Evolutionary conservation across 2,329 filamentous ascomycete species (phyloP), one percentile per base, ranked within the genome.

Genomic region (Neurospora sp.): DNA sequence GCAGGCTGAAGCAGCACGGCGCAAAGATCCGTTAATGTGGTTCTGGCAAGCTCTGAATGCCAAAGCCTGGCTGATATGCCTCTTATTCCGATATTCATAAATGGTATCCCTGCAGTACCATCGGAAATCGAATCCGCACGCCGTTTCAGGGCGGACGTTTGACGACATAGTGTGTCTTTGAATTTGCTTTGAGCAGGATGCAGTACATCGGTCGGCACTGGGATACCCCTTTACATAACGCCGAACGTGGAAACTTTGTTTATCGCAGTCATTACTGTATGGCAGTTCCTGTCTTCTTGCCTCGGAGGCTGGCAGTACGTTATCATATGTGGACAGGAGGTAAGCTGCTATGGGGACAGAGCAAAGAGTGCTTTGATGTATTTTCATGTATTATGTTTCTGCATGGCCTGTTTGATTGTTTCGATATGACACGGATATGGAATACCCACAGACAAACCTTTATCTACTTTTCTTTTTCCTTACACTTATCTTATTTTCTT

Each of bases 1-100:
- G 83, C 80, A 83, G 87, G 69, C 84, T 90, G 74, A 89, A 89
- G 80, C 81, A 84, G 72, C 82, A 85, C 70, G 76, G 80, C n/a
- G 69, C 75, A 69, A 78, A 77, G 74, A 71, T 79, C 71, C 79
- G 79, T 72, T 79, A 81, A 76, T 83, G 74, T 62, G 52, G 23
- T 17, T 62, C 52, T 33, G 52, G 6, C 15, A 4, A 17, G 23
- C 12, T 10, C 17, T 62, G 52, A 62, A 8, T 15, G 52, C 52
- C 52, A 10, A 33, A 4, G 52, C 52, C 23, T 62, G 23, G 28
- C 23, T 33, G 12, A 3, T 15, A 28, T 23, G 43, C 52, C 52
- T 33, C 6, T 57, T 17, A 15, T 62, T 62, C 12, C 23, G 15
- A 33, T 28, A 33, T 28, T 17, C 17, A 12, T 12, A 17, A 17